Evolutionary conservation across 768 basidiomycete species (phyloP).

Genomic region (Tricholoma sp.): DNA sequence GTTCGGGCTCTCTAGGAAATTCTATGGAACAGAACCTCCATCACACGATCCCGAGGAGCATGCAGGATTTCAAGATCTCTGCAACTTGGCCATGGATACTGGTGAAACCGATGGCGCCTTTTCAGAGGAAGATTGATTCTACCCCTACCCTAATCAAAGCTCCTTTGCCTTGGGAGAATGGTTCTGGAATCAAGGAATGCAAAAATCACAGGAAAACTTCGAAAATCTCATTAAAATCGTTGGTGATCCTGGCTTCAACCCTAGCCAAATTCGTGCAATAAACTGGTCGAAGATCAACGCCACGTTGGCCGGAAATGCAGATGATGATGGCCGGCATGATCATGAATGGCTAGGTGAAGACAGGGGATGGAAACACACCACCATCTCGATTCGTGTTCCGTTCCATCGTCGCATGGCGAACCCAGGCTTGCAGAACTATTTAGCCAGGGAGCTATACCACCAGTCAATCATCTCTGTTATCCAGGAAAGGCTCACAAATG

Average conservation of each 20-base stretch:
- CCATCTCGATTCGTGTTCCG: neutral
- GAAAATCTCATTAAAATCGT: neutral
- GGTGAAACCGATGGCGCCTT: neutral
- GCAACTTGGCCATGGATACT: neutral
- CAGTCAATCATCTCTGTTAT: neutral
- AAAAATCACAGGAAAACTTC: neutral
- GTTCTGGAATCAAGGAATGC: constrained; percentile 1
- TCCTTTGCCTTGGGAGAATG: constrained; percentile 5
- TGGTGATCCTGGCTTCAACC: neutral
- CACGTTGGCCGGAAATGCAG: neutral
- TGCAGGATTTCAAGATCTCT: neutral
- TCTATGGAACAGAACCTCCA: neutral
- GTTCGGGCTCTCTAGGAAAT: neutral
- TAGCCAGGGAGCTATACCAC: neutral
- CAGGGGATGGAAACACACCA: no score
- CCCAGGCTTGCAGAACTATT: neutral
- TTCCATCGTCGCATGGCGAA: neutral
- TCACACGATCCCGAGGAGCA: neutral
- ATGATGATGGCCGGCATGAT: neutral
- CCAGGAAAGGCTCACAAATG: neutral
- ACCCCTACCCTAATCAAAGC: constrained; percentile 1
- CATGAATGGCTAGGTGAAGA: neutral
- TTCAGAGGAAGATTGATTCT: neutral
- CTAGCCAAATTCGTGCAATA: neutral
- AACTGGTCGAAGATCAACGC: neutral